Evolutionary conservation across 768 basidiomycete species (phyloP).

Genomic region (Suillus bovinus): DNA sequence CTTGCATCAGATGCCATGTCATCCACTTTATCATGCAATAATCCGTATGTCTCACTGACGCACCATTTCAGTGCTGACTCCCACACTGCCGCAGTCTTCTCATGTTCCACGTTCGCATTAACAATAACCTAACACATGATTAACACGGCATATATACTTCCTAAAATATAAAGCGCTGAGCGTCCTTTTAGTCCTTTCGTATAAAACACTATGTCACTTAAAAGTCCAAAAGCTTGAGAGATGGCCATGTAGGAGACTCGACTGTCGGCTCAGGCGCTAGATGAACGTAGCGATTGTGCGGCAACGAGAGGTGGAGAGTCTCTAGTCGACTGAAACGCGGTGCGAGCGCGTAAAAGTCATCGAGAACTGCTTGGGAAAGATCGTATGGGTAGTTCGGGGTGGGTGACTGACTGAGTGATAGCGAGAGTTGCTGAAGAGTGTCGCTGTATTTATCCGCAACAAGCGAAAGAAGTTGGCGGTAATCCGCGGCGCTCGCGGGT

Average conservation of each 20-base stretch:
- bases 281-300: background rate
- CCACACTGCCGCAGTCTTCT: constrained; percentile 1
- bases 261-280: constrained; percentile 1
- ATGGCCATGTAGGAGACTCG: background rate
- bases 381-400: background rate
- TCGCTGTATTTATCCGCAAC: background rate
- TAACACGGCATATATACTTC: background rate
- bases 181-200: background rate
- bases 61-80: no score
- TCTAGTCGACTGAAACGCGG: background rate
- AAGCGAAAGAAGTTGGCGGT: background rate
- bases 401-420: background rate
- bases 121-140: background rate
- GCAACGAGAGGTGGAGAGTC: background rate
- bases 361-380: constrained; percentile 1
- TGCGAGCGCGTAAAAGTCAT: background rate
- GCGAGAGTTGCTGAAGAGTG: background rate
- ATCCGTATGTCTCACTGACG: no score
- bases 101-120: background rate
- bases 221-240: background rate
- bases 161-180: background rate
- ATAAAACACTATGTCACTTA: background rate
- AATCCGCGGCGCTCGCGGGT: background rate
- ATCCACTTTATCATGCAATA: no score
- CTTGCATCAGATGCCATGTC: no score